Base-by-base conservation (phyloP, 495 filamentous ascomycete genomes). In the Hypomontagnella monticulosa region DNA sequence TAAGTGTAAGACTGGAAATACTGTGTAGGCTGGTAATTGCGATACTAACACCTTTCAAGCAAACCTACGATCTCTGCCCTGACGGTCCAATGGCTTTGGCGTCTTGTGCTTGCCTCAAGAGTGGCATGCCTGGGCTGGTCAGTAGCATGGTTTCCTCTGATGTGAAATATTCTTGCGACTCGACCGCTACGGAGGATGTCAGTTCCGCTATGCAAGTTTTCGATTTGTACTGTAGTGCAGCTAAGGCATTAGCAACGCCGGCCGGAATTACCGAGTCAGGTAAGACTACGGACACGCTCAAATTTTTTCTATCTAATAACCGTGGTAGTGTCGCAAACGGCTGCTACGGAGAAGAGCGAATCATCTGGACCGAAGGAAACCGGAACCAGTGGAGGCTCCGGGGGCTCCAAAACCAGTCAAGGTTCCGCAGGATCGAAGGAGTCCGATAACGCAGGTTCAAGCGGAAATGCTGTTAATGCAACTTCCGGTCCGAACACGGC, bases 71-170 rank as follows among this genome's bases (percentile, higher is more conserved):
- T n/a, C 18, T 79, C 47, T 85, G 82, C 42, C 79, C 79, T 4
- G 57, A 47, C 1, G 80, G 77, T 1, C 78, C 80, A 4, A 64
- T 73, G 51, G 79, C 75, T 1, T 71, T 84, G 10, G 82, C 80
- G 1, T 81, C 78, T 10, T 85, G 82, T 57, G 78, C 71, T 36
- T 85, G 82, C 55, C 48, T 82, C 27, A 81, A 84, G 46, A 76
- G 75, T 11, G 73, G 73, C 20, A 79, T 83, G 75, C 69, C 78
- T 15, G 55, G 41, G 12, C 59, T 64, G 8, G 50, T 83, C 7
- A 63, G 71, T 33, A 79, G 71, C 61, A 43, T 4, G 2, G 71
- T 85, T 19, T 76, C 71, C 11, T 77, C 75, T 2, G 61, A 63
- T 9, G 79, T 80, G 44, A 80, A 77, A 50, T 73, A 68, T 23